These are phyloP conservation scores for Auriscalpium microsporum DNA, from an alignment of 768 basidiomycete species.

Conservation along the genomic window DNA sequence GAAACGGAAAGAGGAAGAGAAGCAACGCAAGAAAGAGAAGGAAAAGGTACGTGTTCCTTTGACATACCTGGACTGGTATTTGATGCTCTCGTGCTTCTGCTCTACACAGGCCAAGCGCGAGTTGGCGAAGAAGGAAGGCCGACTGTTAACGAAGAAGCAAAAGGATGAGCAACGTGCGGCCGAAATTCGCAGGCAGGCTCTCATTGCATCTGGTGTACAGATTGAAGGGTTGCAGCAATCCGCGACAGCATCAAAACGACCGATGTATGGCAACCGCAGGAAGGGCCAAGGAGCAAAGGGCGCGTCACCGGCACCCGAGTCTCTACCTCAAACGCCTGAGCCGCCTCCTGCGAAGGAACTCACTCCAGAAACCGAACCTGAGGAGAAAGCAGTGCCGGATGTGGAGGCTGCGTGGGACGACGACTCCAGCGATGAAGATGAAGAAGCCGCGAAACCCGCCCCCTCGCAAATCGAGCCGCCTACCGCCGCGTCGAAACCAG, in stretches of 20 bases:
- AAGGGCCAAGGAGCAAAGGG: constrained; percentile 56
- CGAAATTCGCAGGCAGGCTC: constrained; percentile 83
- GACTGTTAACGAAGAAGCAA: constrained; percentile 93
- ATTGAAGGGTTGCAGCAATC: constrained; percentile 81
- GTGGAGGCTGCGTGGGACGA: constrained; percentile 55
- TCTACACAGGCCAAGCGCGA: constrained; percentile 71
- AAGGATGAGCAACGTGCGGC: constrained; percentile 88
- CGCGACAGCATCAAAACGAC: constrained; percentile 53
- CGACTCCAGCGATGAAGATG: constrained; percentile 48
- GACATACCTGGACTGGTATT: constrained; percentile 4
- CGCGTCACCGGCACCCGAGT: constrained; percentile 44
- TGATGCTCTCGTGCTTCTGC: constrained; percentile 1
- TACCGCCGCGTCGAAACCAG: constrained; percentile 21
- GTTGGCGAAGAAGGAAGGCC: constrained; percentile 87
- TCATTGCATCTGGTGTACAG: constrained; percentile 81
- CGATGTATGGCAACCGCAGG: constrained; percentile 78
- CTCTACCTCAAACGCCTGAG: constrained; percentile 32
- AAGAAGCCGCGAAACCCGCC: constrained; percentile 20
- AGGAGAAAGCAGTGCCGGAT: constrained; percentile 19
- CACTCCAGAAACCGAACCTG: constrained; percentile 12
- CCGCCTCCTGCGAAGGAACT: constrained; percentile 12
- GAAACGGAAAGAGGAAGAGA: constrained; percentile 71
- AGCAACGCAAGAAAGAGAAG: constrained; percentile 76
- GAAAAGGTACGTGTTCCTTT: constrained; percentile 51
- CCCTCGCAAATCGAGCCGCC: constrained; percentile 17